Conservation (phyloP, 176 grass and related monocot genomes). For the Eragrostis curvula region DNA sequence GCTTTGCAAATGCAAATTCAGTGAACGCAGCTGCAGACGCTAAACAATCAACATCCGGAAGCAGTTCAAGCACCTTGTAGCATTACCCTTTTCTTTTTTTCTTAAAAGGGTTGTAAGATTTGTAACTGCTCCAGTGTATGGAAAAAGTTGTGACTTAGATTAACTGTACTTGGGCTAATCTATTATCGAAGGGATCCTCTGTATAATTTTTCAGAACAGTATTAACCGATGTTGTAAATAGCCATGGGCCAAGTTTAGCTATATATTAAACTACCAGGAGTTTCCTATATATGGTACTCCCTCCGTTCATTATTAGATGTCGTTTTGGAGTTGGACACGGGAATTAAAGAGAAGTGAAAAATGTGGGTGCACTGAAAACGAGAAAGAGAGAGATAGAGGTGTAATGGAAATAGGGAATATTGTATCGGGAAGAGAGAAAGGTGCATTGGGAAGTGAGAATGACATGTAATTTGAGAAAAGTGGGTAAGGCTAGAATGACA, state of each 20-base stretch:
- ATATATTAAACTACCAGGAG: neutral
- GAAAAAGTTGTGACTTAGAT: neutral
- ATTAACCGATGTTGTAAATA: neutral
- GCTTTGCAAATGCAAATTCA: neutral
- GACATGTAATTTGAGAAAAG: too few species aligned
- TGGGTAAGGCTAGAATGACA: too few species aligned
- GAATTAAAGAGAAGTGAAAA: too few species aligned
- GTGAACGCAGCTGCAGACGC: neutral
- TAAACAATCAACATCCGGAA: neutral
- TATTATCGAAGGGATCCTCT: neutral
- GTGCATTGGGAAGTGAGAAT: too few species aligned
- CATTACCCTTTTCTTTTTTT: neutral
- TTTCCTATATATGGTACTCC: neutral
- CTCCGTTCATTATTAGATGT: too few species aligned
- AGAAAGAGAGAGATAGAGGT: too few species aligned
- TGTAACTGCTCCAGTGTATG: neutral
- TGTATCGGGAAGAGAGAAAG: too few species aligned
- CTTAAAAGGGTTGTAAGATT: neutral
- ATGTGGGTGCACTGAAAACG: too few species aligned
- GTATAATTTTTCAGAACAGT: neutral
- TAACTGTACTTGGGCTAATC: neutral
- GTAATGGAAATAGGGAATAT: too few species aligned
- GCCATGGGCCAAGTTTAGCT: neutral
- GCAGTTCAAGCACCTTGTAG: neutral
- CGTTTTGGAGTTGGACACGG: too few species aligned